Base-by-base conservation (phyloP, 768 basidiomycete genomes). In the Austroboletus eburneus region DNA sequence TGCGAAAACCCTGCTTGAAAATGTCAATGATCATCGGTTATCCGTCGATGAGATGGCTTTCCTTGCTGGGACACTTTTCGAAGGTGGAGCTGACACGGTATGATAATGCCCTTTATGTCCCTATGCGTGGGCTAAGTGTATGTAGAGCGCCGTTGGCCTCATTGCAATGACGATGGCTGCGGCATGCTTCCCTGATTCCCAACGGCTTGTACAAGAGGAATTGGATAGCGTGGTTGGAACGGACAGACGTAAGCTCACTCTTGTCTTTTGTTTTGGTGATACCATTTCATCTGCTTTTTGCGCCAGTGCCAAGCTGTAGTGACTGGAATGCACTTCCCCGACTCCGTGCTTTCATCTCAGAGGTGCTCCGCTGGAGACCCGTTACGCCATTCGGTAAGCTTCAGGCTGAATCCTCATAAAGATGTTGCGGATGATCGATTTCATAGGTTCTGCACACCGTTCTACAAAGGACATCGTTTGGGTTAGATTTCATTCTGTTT, bases 391-490 rank as follows among this genome's bases (percentile, higher is more conserved):
- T 58, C 6, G 69, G 70, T 60, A 48, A 34, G 7, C n/a, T n/a
- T n/a, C 2, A 4, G 16, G 4, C 9, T n/a, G n/a, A n/a, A n/a
- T 12, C n/a, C n/a, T n/a, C n/a, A n/a, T n/a, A n/a, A n/a, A 6
- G 14, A 20, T 21, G 1, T 8, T 5, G 17, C 1, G 5, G 21
- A 24, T n/a, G 24, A 21, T 16, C n/a, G 4, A 34, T 32, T 23
- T 16, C 4, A 16, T n/a, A 62, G 58, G 83, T 1, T 76, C 83
- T 44, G 66, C 79, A 0, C 85, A 86, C 53, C 75, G 75, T 36
- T 75, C 81, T 0, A 85, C 80, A 0, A 75, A 73, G 43, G 83
- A 85, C 45, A 74, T 87, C 24, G 59, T 78, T 20, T 87, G 79
- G 77, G 80, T 80, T 23, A 5, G 44, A n/a, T 33, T 10, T 10